A percentile compares a stretch with the other conserved stretches of the same genome.
Evolutionary conservation across 768 basidiomycete species (phyloP).

Genomic region (Auricularia auricula-judae): DNA sequence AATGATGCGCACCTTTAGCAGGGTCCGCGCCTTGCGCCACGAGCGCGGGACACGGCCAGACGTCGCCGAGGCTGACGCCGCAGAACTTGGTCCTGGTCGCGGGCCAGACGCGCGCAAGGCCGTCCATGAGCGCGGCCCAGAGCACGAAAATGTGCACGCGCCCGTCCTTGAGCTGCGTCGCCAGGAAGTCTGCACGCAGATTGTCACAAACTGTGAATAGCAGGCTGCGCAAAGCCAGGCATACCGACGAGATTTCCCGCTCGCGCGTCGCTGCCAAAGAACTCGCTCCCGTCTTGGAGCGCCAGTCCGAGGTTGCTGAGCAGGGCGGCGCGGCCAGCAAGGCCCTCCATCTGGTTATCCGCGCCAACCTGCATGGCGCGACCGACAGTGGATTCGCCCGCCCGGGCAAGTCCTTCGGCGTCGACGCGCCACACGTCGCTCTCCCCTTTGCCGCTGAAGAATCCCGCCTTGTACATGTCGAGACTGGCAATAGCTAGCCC

Average conservation of each 20-base stretch:
- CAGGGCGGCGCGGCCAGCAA: constrained; percentile 75
- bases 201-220: background rate
- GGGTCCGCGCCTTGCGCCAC: constrained; percentile 20
- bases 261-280: constrained; percentile 64
- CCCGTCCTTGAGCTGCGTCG: constrained; percentile 38
- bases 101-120: constrained; percentile 86
- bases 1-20: constrained; percentile 8
- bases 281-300: constrained; percentile 47
- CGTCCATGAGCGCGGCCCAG: constrained; percentile 74
- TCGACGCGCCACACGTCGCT: constrained; percentile 64
- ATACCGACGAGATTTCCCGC: constrained; percentile 77
- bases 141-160: constrained; percentile 61
- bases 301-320: constrained; percentile 65
- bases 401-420: constrained; percentile 55
- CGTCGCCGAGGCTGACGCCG: constrained; percentile 74
- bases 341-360: constrained; percentile 78
- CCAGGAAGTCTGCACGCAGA: constrained; percentile 49
- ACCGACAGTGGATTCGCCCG: constrained; percentile 51
- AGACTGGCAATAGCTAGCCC: constrained; percentile 85
- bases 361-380: constrained; percentile 69
- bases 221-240: constrained; percentile 5
- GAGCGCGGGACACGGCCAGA: constrained; percentile 72
- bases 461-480: constrained; percentile 76
- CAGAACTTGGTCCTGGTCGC: constrained; percentile 53
- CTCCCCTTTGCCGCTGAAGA: constrained; percentile 58